These are phyloP conservation scores for Rachicladosporium sp. DNA, from an alignment of 2,329 filamentous ascomycete genomes.

Conservation along the genomic window DNA sequence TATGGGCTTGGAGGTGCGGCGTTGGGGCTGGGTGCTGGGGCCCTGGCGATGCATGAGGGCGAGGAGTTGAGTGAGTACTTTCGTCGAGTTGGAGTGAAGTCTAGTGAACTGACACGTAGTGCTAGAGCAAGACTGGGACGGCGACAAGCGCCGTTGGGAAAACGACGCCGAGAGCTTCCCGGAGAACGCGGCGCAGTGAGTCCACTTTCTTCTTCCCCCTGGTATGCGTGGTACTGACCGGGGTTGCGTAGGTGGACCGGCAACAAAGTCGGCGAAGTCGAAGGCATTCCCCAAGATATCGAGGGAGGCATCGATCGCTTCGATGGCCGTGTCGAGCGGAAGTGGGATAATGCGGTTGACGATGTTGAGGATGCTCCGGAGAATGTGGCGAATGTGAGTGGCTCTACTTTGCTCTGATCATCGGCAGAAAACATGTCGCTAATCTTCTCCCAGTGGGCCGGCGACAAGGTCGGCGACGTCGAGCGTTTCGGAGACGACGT, in stretches of 20 bases:
- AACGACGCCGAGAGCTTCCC: conserved; percentile 29
- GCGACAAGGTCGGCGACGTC: conserved; percentile 31
- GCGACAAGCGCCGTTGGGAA: conserved; percentile 9
- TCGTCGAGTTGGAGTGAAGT: neutral
- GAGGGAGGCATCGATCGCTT: conserved; percentile 22
- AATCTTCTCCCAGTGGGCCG: conserved; percentile 19
- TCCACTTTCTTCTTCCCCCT: too few species aligned
- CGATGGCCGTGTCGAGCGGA: conserved; percentile 21
- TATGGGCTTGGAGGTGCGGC: conserved; percentile 31
- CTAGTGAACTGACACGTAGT: neutral
- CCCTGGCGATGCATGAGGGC: conserved; percentile 34
- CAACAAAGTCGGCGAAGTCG: conserved; percentile 24
- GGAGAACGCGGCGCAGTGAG: conserved; percentile 31
- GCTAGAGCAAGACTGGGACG: conserved; percentile 8
- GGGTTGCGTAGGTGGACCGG: conserved; percentile 9
- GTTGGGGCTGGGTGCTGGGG: conserved; percentile 31
- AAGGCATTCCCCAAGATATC: conserved; percentile 25
- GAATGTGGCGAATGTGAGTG: conserved; percentile 15
- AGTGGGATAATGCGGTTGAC: conserved; percentile 21
- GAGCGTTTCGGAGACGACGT: conserved; percentile 32
- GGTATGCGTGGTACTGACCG: too few species aligned
- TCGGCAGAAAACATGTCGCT: too few species aligned
- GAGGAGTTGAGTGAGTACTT: conserved; percentile 26
- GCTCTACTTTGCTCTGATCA: conserved; percentile 2
- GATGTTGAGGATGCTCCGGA: conserved; percentile 26